A percentile compares a stretch with the other conserved stretches of the same genome.
Conservation (phyloP, 345 rosid genomes). For the Pseudoturritis turrita region DNA sequence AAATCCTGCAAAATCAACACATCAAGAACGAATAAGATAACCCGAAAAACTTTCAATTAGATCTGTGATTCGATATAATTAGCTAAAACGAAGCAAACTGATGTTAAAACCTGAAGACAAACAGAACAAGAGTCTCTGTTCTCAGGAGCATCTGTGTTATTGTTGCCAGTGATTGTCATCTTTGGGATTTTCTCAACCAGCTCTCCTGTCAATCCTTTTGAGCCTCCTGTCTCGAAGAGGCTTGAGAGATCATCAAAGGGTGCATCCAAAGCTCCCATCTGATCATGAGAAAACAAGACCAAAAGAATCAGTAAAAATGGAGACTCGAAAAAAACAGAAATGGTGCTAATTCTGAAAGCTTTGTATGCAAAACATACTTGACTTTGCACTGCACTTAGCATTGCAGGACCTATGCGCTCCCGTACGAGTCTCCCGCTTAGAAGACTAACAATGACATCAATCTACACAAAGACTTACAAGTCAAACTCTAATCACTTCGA, state of each 20-base stretch:
- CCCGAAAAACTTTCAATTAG: not conserved
- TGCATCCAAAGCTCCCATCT: constrained; percentile 95
- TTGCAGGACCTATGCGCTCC: constrained; percentile 92
- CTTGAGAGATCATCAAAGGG: constrained; percentile 63
- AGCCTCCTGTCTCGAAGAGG: constrained; percentile 74
- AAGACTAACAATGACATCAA: constrained; percentile 96
- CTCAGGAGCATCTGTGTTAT: constrained; percentile 69
- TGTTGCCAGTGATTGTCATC: constrained; percentile 55
- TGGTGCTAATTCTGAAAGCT: not conserved
- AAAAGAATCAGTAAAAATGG: not conserved
- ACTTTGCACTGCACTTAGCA: constrained; percentile 98
- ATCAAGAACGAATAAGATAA: not conserved
- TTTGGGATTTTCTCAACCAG: constrained; percentile 85
- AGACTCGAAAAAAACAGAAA: not conserved
- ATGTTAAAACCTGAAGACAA: constrained; percentile 79
- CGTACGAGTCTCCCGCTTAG: constrained; percentile 93
- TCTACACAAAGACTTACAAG: constrained; percentile 33
- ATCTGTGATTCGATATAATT: not conserved
- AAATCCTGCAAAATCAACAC: constrained; percentile 58
- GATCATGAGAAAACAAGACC: not conserved
- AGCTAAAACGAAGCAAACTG: not conserved
- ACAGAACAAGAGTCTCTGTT: constrained; percentile 85
- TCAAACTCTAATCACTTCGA: not conserved
- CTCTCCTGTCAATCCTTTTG: constrained; percentile 76
- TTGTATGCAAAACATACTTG: constrained; percentile 51